Conservation (phyloP, 2,329 filamentous ascomycete species). For the Fusarium sp. region DNA sequence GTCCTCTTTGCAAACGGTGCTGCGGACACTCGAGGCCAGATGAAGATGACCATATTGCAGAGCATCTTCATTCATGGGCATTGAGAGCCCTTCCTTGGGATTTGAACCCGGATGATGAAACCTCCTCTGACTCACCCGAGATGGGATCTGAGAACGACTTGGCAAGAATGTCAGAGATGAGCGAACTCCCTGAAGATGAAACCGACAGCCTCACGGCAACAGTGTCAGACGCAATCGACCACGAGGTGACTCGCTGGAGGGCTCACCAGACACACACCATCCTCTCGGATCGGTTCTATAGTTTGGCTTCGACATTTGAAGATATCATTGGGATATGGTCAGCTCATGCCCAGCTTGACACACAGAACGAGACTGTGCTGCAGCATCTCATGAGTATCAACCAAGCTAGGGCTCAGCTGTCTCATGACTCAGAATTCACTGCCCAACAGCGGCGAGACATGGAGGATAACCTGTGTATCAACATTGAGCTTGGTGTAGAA, state of each 20-base stretch:
- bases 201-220: neutral
- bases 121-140: neutral
- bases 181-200: neutral
- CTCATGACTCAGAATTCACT: neutral
- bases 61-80: constrained; percentile 8
- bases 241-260: neutral
- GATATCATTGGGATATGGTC: neutral
- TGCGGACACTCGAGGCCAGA: neutral
- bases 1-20: neutral
- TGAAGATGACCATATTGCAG: constrained; percentile 1
- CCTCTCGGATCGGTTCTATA: neutral
- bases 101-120: neutral
- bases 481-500: neutral
- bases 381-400: neutral
- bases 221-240: neutral
- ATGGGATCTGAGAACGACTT: constrained; percentile 1
- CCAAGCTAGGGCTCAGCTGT: neutral
- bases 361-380: neutral
- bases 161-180: constrained; percentile 4
- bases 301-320: neutral
- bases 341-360: neutral
- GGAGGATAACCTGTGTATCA: neutral
- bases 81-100: constrained; percentile 8
- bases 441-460: neutral
- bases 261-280: neutral